phyloP scores from a whole-genome alignment of 495 filamentous ascomycete species.

The Halenospora varia region DNA sequence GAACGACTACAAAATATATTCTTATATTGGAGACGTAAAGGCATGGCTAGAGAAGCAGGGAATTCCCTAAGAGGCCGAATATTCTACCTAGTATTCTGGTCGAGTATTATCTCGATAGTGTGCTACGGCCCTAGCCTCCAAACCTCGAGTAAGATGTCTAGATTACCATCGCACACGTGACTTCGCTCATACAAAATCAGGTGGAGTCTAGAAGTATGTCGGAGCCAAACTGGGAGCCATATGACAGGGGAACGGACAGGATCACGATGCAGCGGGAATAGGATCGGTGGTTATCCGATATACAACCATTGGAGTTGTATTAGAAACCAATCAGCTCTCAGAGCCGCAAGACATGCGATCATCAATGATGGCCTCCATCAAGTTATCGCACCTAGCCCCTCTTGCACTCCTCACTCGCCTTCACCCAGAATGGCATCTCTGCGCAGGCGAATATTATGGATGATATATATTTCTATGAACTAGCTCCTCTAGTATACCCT shows the following conservation, averaged over 20 bases:
- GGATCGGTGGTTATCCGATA: background rate
- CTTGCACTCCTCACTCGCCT: background rate
- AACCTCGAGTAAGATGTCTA: background rate
- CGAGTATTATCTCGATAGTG: background rate
- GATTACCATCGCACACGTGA: background rate
- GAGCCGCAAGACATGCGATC: background rate
- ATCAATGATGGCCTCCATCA: background rate
- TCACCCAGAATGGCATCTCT: background rate
- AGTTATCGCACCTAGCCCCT: background rate
- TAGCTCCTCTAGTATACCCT: background rate
- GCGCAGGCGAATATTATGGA: background rate
- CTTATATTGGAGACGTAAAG: background rate
- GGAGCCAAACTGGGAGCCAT: background rate
- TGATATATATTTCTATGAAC: background rate
- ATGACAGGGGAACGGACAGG: background rate
- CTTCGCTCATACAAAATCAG: background rate
- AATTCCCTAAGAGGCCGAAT: background rate
- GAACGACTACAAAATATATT: background rate
- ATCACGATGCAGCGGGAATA: background rate
- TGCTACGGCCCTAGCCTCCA: background rate
- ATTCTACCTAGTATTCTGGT: background rate
- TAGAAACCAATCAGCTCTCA: background rate
- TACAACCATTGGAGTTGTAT: background rate
- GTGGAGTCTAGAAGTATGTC: background rate
- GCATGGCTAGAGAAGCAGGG: background rate